Evolutionary conservation across 2,329 filamentous ascomycete species (phyloP), one percentile per base, ranked within the genome.

Genomic region (Didymellaceae sp.): DNA sequence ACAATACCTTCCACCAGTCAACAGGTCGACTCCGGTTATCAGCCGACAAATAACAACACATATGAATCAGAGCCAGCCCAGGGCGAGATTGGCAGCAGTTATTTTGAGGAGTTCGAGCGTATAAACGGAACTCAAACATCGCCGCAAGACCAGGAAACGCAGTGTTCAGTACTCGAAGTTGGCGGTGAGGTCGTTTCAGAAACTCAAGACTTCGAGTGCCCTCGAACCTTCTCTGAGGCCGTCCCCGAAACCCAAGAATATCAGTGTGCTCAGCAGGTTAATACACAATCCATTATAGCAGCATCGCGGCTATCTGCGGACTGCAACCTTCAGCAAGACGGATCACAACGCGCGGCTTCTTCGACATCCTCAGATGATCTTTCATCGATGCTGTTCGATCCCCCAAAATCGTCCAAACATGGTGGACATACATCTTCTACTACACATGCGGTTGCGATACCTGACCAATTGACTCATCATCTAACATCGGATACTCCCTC

Each of bases 321-420:
- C 33, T 33, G 34, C n/a, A 21, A 32, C 10, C 21, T 26, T 28
- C 16, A 18, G 21, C 39, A 30, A 2, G 18, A 33, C 1, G 44
- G 47, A 5, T n/a, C n/a, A 40, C 39, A 16, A 38, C 32, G n/a
- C 39, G 46, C 2, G 57, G 54, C 1, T 13, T 63, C 5, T 57
- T 51, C 10, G 50, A 21, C 6, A 48, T 62, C 33, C 11, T 61
- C 57, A 9, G 57, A 62, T 5, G 57, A 53, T 1, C 22, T 61
- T 5, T 33, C 39, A 4, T 39, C 54, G 6, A 41, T 56, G 37
- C 48, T 52, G 10, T 37, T 45, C 14, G 48, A 46, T 21, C 1
- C 14, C 5, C 22, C 6, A 16, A 26, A 33, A 13, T 17, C 10
- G 10, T 34, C 16, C 16, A 24, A 21, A 17, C 26, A 16, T 14